Percentiles rank a stretch among this genome's conserved stretches.
These are phyloP conservation scores for Sporothrix globosa DNA, from an alignment of 2,329 filamentous ascomycete species.

Conservation along the genomic window DNA sequence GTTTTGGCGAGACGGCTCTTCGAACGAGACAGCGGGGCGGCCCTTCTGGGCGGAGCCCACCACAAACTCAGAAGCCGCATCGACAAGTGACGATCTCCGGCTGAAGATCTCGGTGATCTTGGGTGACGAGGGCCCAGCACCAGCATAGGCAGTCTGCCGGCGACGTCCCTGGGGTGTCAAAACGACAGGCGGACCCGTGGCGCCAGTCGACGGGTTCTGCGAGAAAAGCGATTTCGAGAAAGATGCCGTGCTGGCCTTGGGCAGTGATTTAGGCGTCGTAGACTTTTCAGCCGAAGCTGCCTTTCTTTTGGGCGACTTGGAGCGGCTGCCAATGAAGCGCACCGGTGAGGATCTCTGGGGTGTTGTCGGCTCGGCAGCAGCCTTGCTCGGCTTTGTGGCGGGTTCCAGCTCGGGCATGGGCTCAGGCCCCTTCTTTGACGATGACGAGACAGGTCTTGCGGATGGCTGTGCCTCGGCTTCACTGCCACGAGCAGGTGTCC, in stretches of 20 bases:
- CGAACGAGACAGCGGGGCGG: slow-evolving; percentile 61
- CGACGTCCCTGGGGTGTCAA: slow-evolving; percentile 63
- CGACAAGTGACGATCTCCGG: slow-evolving; percentile 70
- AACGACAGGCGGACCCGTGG: slow-evolving; percentile 64
- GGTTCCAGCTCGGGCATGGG: too few relatives aligned
- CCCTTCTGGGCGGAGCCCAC: slow-evolving; percentile 50
- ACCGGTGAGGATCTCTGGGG: slow-evolving; percentile 36
- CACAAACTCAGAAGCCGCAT: slow-evolving; percentile 65
- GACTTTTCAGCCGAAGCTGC: slow-evolving; percentile 38
- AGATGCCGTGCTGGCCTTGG: slow-evolving; percentile 39
- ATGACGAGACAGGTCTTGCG: neutral
- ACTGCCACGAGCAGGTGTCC: slow-evolving; percentile 49
- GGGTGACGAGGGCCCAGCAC: slow-evolving; percentile 73
- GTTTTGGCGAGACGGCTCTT: slow-evolving; percentile 58
- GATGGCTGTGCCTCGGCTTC: neutral
- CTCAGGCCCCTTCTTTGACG: neutral
- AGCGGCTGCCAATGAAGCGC: slow-evolving; percentile 38
- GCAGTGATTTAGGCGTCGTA: slow-evolving; percentile 38
- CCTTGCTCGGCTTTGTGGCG: neutral
- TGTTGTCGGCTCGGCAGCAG: slow-evolving; percentile 29
- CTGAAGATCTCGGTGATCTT: slow-evolving; percentile 72
- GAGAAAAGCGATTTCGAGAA: slow-evolving; percentile 54
- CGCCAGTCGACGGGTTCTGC: slow-evolving; percentile 56
- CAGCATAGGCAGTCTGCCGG: slow-evolving; percentile 69
- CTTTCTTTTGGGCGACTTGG: slow-evolving; percentile 40